These are phyloP conservation scores for Selenicereus undatus DNA, from an alignment of 148 eudicot genomes.

Conservation along the genomic window DNA sequence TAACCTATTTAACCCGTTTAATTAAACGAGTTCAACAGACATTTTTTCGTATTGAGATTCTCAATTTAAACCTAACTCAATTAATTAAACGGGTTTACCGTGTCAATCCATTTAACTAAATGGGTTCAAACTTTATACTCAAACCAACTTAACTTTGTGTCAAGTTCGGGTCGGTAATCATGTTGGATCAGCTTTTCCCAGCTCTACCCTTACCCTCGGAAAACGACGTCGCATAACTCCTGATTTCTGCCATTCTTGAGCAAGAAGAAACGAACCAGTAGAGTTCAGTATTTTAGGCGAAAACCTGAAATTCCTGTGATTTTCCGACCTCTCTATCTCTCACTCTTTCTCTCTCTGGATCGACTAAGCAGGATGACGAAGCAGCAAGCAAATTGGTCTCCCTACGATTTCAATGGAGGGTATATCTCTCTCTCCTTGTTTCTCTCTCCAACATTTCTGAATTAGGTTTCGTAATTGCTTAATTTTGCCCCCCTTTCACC, in stretches of 20 bases:
- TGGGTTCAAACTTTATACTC: no score
- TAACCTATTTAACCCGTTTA: no score
- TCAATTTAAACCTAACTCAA: no score
- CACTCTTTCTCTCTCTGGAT: slow-evolving; percentile 4
- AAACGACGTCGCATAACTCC: not conserved
- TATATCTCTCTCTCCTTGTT: slow-evolving; percentile 14
- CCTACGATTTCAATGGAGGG: slow-evolving; percentile 96
- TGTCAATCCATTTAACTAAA: no score
- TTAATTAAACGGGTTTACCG: no score
- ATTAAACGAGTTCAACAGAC: no score
- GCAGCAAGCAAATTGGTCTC: slow-evolving; percentile 73
- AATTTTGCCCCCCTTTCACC: not conserved
- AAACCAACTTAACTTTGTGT: no score
- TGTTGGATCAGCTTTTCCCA: no score
- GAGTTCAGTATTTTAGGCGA: not conserved
- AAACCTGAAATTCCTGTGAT: not conserved
- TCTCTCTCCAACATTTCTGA: not conserved
- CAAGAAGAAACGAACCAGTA: slow-evolving; percentile 24
- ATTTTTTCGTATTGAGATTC: no score
- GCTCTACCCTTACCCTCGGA: no score
- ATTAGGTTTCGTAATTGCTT: not conserved
- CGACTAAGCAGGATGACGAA: slow-evolving; percentile 42
- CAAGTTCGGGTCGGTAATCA: no score
- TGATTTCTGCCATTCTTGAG: slow-evolving; percentile 11
- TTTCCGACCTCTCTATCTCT: not conserved